Conservation (phyloP, 2,329 filamentous ascomycete species). For the Coniochaeta sp. region DNA sequence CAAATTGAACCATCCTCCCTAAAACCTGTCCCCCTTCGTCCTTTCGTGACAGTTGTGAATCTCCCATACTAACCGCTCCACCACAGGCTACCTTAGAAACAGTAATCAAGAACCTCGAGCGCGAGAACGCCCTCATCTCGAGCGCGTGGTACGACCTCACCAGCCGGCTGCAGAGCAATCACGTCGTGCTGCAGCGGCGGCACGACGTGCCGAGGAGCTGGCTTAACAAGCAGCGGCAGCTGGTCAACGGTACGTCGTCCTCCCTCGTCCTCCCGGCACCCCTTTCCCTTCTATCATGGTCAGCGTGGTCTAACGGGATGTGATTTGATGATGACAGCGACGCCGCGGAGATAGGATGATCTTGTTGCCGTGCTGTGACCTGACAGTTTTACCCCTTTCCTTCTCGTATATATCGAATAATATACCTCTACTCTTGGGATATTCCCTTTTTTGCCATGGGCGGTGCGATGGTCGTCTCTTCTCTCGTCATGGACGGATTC, state of each 20-base stretch:
- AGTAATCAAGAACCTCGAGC: constrained; percentile 61
- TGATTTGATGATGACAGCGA: too few species aligned
- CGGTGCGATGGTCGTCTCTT: not conserved
- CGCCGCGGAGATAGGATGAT: constrained; percentile 39
- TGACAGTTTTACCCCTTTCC: too few species aligned
- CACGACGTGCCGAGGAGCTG: constrained; percentile 73
- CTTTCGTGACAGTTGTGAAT: too few species aligned
- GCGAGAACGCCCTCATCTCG: constrained; percentile 71
- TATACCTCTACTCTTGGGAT: not conserved
- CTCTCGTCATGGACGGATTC: not conserved
- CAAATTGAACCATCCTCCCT: too few species aligned
- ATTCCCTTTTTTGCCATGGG: not conserved
- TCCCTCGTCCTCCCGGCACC: not conserved
- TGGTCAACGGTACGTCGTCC: constrained; percentile 49
- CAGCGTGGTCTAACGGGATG: too few species aligned
- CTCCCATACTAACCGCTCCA: constrained; percentile 4
- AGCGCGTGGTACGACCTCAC: constrained; percentile 85
- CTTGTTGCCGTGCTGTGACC: too few species aligned
- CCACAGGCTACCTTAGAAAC: constrained; percentile 43
- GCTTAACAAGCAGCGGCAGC: constrained; percentile 74
- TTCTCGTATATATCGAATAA: not conserved
- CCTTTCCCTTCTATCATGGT: not conserved
- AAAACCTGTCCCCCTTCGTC: too few species aligned
- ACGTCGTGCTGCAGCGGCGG: constrained; percentile 68
- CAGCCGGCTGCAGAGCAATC: constrained; percentile 73